These are phyloP conservation scores for Cenococcum geophilum DNA, from an alignment of 495 filamentous ascomycete genomes.

Conservation along the genomic window DNA sequence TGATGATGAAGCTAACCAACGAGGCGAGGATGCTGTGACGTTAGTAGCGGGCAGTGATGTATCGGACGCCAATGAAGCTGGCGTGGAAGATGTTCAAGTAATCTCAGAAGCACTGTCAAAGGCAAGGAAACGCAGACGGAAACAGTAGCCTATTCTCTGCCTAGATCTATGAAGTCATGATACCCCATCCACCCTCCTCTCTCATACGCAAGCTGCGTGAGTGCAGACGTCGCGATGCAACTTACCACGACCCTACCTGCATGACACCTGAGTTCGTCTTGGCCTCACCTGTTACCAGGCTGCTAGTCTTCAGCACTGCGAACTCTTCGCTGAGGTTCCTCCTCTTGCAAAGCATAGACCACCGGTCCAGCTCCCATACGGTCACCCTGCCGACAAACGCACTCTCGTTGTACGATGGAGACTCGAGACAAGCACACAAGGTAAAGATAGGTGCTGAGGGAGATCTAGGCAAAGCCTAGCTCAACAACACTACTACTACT, in stretches of 20 bases:
- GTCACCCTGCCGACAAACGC: neutral
- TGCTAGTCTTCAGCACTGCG: conserved; percentile 40
- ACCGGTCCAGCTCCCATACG: neutral
- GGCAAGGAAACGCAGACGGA: conserved; percentile 15
- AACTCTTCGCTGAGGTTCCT: conserved; percentile 32
- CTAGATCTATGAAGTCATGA: neutral
- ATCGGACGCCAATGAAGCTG: conserved; percentile 2
- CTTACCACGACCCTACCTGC: neutral
- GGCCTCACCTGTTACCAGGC: conserved; percentile 13
- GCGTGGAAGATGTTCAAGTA: conserved; percentile 20
- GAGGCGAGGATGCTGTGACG: conserved; percentile 9
- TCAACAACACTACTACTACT: no score
- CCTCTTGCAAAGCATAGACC: neutral
- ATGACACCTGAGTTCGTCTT: neutral
- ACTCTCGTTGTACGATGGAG: neutral
- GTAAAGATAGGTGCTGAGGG: no score
- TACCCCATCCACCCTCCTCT: neutral
- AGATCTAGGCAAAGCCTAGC: no score
- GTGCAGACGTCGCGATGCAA: neutral
- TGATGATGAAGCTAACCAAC: conserved; percentile 10
- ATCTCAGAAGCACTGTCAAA: conserved; percentile 20
- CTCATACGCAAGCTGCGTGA: no score
- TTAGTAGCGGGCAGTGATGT: conserved; percentile 5
- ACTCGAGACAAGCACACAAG: no score
- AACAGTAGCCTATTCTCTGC: neutral